Base-by-base conservation (phyloP, 1,139 yeast genomes). In the Yamadazyma conglobata region DNA sequence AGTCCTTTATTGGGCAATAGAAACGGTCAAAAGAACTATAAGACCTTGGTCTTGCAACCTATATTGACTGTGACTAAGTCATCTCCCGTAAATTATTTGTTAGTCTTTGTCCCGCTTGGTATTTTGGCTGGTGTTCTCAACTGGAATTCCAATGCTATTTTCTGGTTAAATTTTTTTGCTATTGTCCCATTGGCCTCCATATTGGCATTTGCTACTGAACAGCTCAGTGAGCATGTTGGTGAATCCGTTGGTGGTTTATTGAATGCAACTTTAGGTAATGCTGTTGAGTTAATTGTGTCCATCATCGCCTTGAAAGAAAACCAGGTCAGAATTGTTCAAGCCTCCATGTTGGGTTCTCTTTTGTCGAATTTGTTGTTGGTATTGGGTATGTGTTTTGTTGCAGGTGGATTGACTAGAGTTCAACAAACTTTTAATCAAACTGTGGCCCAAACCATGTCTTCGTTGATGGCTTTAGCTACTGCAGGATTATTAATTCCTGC, bases 201-300 rank as follows among this genome's bases (percentile, higher is more conserved):
- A 19, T 67, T 89, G 37, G 91, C 95, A 0, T 88, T 70, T 60
- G 94, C 96, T 11, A 91, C 99, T 2, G 98, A 91, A 55, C 95
- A 88, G 51, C 69, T 91, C 39, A 78, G 96, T 23, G 86, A 77
- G 37, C 79, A 83, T 43, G 88, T 87, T 15, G 96, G 96, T 24
- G 73, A 86, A 49, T 88, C 96, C 6, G 47, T 89, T 17, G 97
- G 97, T 12, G 97, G 97, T 0, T 69, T 91, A 43, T 67, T 91
- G 49, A 91, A 91, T 60, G 97, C 97, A 3, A 89, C 97, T 7
- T 85, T 91, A 54, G 98, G 98, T 38, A 91, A 91, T 58, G 96
- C 95, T 64, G 74, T 68, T 17, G 98, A 91, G 60, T 77, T 93
- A 43, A 91, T 91, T 56, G 96, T 91, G 28, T 87, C 96, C 2